Base-by-base conservation (phyloP, 768 basidiomycete genomes). In the Dentipellis fragilis region DNA sequence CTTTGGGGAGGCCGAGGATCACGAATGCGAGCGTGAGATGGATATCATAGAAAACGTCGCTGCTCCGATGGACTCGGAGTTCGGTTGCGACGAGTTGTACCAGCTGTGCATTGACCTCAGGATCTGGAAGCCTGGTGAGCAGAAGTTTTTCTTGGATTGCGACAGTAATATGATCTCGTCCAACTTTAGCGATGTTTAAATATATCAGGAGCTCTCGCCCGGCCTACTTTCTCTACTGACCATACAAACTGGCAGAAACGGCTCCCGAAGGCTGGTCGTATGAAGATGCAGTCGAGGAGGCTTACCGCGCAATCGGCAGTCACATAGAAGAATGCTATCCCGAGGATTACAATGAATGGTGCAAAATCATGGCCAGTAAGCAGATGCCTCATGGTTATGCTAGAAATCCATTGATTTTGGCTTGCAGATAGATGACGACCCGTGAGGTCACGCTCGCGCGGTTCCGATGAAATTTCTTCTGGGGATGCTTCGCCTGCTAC, bases 311-410 rank as follows among this genome's bases (percentile, higher is more conserved):
- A 29, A 54, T 54, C 40, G 49, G 51, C 29, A 38, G 50, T 10
- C 50, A 56, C 1, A 64, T 72, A 57, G 74, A 80, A 81, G 63
- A 58, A 76, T 60, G 21, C 54, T 54, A 10, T 4, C 21, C 55
- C 19, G 47, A 54, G 34, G 17, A 17, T 35, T 23, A 35, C 34
- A 3, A 11, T 9, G 14, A n/a, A 17, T 45, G 42, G 42, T 19
- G n/a, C 4, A 9, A n/a, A 29, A 29, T 29, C 29, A 6, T 6
- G 29, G 29, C 29, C 3, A 29, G 29, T 29, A 29, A 29, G 29
- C 6, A 29, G 3, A 29, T 6, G 29, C 29, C 29, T 29, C 29
- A 29, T 29, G 6, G 3, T 3, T 29, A 29, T 29, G 3, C 29
- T 29, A 6, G 6, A 29, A 29, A 6, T 6, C 3, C 6, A 6